Evolutionary conservation across 2,329 filamentous ascomycete species (phyloP), one percentile per base, ranked within the genome.

Genomic region (Penicillium sp.): DNA sequence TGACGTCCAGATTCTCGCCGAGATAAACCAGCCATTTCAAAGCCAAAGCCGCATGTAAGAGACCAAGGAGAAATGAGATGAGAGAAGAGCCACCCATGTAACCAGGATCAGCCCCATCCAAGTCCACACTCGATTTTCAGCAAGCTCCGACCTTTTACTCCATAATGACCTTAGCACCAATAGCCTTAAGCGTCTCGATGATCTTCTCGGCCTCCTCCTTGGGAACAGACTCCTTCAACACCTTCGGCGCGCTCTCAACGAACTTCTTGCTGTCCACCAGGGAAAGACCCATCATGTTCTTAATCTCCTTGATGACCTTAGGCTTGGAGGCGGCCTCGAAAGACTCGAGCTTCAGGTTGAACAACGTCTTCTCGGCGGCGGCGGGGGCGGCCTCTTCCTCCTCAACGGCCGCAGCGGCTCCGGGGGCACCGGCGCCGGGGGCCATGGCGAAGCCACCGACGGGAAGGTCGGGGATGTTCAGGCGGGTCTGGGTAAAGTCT

Each of bases 241-340:
- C 80, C 87, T 99, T 99, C 60, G 94, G 94, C 64, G 89, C 92
- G 71, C 89, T 90, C 83, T 99, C 94, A 62, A 99, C 94, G 70
- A 99, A 99, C 82, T 99, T 99, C 88, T 99, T 99, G 79, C 90
- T 95, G 77, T 99, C 94, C 65, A 99, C 95, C 79, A 99, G 83
- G 73, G 89, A 95, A 71, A 99, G 78, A 41, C 94, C 94, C 56
- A 99, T 81, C 85, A 99, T 82, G 69, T 85, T 86, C 86, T 99
- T 99, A 80, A 99, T 84, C 81, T 99, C 94, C 85, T 99, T 99
- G 83, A 99, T 99, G 68, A 99, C 81, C 88, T 99, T 99, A 68
- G 95, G 91, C 82, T 99, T 99, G 61, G 93, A 80, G 46, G 78
- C 82, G 26, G 91, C 82, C 48, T 99, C 95, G 73, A 97, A 95